Conservation (phyloP, 163 green algal species). For the Coccomyxa subellipsoidea region DNA sequence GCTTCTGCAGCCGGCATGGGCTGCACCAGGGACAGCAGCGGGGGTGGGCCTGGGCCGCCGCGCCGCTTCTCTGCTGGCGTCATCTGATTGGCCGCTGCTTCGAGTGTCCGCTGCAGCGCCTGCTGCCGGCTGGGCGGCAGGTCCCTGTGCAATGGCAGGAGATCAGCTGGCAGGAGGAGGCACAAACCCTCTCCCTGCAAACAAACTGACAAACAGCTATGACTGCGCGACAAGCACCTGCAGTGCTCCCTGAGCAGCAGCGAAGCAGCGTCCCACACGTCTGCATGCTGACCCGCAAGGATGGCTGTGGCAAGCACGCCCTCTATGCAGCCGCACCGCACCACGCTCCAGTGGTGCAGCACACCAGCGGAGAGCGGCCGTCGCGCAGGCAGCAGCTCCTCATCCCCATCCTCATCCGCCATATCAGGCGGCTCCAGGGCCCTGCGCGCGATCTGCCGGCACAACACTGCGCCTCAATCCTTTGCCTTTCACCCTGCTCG, state of each 20-base stretch:
- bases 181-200: no score
- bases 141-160: conserved; percentile 12
- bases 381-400: not conserved
- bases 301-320: conserved; percentile 47
- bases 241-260: conserved; percentile 49
- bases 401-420: conserved; percentile 29
- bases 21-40: conserved; percentile 37
- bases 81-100: conserved; percentile 54
- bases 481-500: no score
- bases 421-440: conserved; percentile 57
- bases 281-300: conserved; percentile 37
- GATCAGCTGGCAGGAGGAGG: no score
- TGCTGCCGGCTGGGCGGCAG: conserved; percentile 39
- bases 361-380: conserved; percentile 30
- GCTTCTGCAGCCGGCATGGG: conserved; percentile 16
- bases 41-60: conserved; percentile 28
- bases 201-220: no score
- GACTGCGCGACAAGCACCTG: conserved; percentile 18
- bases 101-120: conserved; percentile 45
- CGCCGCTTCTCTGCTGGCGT: conserved; percentile 20
- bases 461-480: no score
- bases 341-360: conserved; percentile 43
- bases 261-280: conserved; percentile 56
- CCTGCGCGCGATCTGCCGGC: conserved; percentile 38
- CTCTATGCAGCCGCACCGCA: conserved; percentile 38